Conservation (phyloP, 768 basidiomycete species). For the Mycena kentingensis region DNA sequence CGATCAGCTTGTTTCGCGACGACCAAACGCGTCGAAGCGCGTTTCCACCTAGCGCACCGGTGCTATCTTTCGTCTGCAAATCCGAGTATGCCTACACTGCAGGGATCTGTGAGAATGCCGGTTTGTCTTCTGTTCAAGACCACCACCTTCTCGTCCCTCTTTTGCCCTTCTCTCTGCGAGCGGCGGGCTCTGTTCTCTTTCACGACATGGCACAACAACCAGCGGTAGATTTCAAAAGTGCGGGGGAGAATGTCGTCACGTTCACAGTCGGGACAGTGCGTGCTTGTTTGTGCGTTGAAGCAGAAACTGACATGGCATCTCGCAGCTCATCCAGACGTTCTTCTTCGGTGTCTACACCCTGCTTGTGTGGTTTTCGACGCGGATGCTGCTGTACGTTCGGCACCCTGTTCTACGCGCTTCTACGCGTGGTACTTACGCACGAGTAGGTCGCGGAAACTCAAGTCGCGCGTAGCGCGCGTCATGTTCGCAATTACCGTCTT, state of each 20-base stretch:
- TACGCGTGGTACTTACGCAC: neutral
- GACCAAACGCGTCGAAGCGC: no score
- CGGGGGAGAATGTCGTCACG: neutral
- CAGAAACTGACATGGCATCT: no score
- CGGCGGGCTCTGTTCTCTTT: slow-evolving; percentile 1
- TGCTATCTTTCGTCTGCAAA: neutral
- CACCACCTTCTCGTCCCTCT: slow-evolving; percentile 6
- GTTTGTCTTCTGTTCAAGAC: slow-evolving; percentile 4
- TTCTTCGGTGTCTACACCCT: slow-evolving; percentile 19
- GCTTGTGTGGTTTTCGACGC: slow-evolving; percentile 14
- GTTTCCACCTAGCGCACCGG: no score
- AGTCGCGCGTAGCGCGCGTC: slow-evolving; percentile 4
- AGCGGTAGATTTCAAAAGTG: neutral
- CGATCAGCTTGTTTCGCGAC: no score
- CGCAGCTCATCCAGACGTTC: slow-evolving; percentile 15
- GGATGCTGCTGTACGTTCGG: slow-evolving; percentile 15
- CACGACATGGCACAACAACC: neutral
- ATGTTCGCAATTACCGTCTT: slow-evolving; percentile 10
- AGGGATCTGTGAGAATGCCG: neutral
- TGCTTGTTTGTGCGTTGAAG: no score
- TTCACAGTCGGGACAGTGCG: neutral
- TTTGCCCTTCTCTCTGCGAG: slow-evolving; percentile 18
- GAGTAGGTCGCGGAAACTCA: slow-evolving; percentile 13
- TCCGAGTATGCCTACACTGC: neutral
- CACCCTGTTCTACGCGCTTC: neutral